phyloP scores from a whole-genome alignment of 2,329 filamentous ascomycete genomes.

The Cercospora sp. region DNA sequence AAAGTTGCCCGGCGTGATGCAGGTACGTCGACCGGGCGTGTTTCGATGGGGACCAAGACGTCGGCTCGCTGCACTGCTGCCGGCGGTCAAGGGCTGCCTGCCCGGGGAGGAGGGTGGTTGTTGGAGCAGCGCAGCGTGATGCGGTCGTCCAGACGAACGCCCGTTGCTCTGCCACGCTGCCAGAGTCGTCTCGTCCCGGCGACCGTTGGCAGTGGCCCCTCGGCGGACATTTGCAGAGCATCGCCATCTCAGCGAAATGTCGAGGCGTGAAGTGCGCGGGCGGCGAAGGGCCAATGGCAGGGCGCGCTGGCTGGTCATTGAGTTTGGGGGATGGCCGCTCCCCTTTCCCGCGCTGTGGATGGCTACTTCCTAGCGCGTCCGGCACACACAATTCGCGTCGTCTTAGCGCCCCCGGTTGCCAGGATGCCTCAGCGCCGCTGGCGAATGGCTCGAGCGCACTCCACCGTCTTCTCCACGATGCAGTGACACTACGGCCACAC shows the following conservation, averaged over 20 bases:
- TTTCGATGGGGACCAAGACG: neutral
- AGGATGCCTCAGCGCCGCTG: neutral
- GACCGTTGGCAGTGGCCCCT: neutral
- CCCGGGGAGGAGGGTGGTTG: neutral
- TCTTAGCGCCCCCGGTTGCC: neutral
- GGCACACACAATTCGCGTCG: neutral
- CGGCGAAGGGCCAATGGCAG: neutral
- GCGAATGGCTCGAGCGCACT: slow-evolving; percentile 2
- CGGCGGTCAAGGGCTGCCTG: slow-evolving; percentile 2
- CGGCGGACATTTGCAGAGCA: neutral
- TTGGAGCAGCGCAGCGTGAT: neutral
- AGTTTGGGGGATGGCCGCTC: neutral
- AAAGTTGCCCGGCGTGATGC: slow-evolving; percentile 7
- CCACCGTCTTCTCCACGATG: neutral
- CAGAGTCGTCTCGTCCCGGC: neutral
- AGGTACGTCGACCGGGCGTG: neutral
- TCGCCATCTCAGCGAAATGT: neutral
- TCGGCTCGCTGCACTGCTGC: neutral
- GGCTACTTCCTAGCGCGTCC: neutral
- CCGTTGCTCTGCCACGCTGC: neutral
- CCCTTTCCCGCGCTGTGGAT: neutral
- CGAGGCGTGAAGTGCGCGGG: neutral
- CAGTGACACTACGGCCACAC: neutral
- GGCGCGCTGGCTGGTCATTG: neutral
- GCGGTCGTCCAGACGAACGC: neutral